Conservation (phyloP, 1,284 basidiomycete species). For the Puccinia horiana region DNA sequence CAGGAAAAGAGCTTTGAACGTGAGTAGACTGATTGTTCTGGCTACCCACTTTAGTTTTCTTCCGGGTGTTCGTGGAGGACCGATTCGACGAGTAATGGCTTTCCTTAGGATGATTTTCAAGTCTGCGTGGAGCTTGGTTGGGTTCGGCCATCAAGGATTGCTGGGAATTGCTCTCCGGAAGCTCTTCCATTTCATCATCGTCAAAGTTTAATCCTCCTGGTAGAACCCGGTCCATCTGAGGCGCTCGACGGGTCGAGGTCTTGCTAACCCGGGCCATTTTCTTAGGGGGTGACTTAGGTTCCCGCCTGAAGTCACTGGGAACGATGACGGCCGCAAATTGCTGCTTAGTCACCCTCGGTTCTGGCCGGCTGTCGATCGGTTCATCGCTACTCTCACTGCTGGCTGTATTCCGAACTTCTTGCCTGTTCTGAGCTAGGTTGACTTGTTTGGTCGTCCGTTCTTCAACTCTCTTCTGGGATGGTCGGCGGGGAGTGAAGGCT, state of each 20-base stretch:
- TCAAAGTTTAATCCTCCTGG: conserved; percentile 29
- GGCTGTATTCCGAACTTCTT: not conserved
- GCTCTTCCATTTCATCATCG: conserved; percentile 23
- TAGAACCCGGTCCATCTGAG: not conserved
- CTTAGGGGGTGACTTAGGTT: conserved; percentile 27
- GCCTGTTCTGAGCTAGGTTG: not conserved
- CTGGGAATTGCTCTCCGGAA: conserved; percentile 11
- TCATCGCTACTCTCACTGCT: conserved; percentile 31
- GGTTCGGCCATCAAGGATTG: conserved; percentile 7
- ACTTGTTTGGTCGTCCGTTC: not conserved
- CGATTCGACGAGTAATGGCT: not conserved
- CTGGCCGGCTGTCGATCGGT: not conserved
- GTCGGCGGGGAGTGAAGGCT: conserved; percentile 36
- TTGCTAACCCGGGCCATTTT: conserved; percentile 28
- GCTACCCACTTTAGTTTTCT: conserved; percentile 1
- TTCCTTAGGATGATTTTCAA: not conserved
- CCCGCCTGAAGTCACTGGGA: conserved; percentile 3
- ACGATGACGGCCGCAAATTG: conserved; percentile 26
- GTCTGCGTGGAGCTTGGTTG: not conserved
- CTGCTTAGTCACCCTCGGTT: not conserved
- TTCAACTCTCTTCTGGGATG: conserved; percentile 24
- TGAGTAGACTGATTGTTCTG: not conserved
- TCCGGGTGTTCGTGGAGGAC: not conserved
- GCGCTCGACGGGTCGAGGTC: not conserved
- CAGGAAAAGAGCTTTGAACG: not conserved